A percentile compares a stretch with the other conserved stretches of the same genome.
phyloP scores from a whole-genome alignment of 2,329 filamentous ascomycete genomes.

The Aspergillus brasiliensis region DNA sequence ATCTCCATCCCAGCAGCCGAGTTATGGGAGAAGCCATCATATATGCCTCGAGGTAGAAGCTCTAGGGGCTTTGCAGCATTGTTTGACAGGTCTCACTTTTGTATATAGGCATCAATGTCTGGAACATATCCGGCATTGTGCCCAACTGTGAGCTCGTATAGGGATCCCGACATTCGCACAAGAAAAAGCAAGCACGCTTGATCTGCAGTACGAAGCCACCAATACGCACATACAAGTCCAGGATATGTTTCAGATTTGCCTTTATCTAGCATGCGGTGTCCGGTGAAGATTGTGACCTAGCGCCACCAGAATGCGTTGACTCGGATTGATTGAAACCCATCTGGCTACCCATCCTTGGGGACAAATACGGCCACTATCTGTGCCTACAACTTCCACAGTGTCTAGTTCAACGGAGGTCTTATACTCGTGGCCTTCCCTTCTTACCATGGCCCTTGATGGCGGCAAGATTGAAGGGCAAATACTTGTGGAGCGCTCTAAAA shows the following conservation, averaged over 20 bases:
- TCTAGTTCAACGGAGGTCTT: no score
- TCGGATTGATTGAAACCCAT: neutral
- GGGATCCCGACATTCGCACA: neutral
- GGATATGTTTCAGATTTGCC: neutral
- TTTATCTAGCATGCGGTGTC: neutral
- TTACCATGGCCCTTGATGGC: neutral
- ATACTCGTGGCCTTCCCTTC: neutral
- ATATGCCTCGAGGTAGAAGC: neutral
- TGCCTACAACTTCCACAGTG: no score
- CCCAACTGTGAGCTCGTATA: neutral
- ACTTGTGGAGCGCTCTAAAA: conserved; percentile 10
- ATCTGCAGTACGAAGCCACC: neutral
- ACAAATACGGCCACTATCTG: neutral
- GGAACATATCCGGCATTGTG: neutral
- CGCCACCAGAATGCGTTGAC: neutral
- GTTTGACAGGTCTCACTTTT: no score
- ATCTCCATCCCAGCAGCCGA: no score
- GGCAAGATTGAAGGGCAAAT: neutral
- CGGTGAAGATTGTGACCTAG: neutral
- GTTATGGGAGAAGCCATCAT: neutral
- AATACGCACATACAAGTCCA: neutral
- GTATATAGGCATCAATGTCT: neutral
- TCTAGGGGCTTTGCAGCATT: no score
- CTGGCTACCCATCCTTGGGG: neutral
- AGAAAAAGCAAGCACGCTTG: neutral